A percentile compares a stretch with the other conserved stretches of the same genome.
Evolutionary conservation across 2,329 filamentous ascomycete species (phyloP).

Genomic region (Fusarium albosuccineum): DNA sequence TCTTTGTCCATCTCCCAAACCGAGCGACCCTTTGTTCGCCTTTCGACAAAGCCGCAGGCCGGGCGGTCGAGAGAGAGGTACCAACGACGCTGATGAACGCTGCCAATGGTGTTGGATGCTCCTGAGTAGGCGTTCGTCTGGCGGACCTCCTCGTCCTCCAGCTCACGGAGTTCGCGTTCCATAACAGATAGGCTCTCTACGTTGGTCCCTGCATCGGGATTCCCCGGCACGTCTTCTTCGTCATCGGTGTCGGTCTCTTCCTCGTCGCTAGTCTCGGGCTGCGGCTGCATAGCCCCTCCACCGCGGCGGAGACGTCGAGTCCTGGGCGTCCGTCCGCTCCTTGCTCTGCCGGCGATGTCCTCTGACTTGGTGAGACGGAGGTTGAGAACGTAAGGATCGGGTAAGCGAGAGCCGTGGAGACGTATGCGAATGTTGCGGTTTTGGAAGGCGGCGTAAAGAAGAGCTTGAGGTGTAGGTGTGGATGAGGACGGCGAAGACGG

Average conservation of each 20-base stretch:
- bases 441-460: constrained; percentile 65
- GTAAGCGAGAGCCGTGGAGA: constrained; percentile 67
- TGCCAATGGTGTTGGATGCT: constrained; percentile 74
- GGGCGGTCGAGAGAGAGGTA: constrained; percentile 72
- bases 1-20: constrained; percentile 22
- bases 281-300: background rate
- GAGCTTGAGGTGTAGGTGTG: constrained; percentile 56
- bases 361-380: constrained; percentile 65
- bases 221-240: constrained; percentile 38
- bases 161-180: constrained; percentile 58
- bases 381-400: constrained; percentile 65
- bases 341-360: constrained; percentile 51
- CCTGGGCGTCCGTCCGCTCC: constrained; percentile 25
- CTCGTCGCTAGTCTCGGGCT: constrained; percentile 45
- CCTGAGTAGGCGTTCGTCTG: constrained; percentile 75
- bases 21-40: constrained; percentile 39
- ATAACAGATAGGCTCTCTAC: constrained; percentile 48
- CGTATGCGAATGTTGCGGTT: constrained; percentile 68
- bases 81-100: constrained; percentile 76
- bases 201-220: constrained; percentile 24
- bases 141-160: constrained; percentile 67
- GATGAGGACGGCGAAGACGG: constrained; percentile 32
- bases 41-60: constrained; percentile 68
- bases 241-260: constrained; percentile 26
- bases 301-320: constrained; percentile 25